phyloP scores from a whole-genome alignment of 345 rosid genomes.

The Ailanthus altissimus region DNA sequence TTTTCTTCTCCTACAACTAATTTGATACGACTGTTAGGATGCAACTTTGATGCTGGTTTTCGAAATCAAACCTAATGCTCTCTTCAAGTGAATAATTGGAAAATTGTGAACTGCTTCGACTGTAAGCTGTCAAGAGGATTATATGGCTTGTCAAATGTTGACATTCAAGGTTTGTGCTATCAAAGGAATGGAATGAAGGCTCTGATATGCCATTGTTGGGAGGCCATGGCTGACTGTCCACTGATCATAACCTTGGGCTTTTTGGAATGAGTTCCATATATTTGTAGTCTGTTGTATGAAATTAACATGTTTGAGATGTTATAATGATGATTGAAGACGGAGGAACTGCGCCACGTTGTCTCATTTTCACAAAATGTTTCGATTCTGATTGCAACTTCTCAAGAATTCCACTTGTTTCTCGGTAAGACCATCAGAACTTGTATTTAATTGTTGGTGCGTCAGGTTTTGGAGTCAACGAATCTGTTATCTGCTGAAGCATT shows the following conservation, averaged over 20 bases:
- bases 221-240: slow-evolving; percentile 9
- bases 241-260: neutral
- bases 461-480: neutral
- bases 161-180: neutral
- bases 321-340: neutral
- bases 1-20: slow-evolving; percentile 4
- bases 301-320: slow-evolving; percentile 19
- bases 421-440: neutral
- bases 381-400: neutral
- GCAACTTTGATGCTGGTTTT: slow-evolving; percentile 33
- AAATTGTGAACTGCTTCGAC: slow-evolving; percentile 3
- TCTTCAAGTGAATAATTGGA: neutral
- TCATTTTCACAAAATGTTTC: neutral
- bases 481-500: neutral
- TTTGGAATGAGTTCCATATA: neutral
- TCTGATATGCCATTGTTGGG: slow-evolving; percentile 8
- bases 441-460: neutral
- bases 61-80: slow-evolving; percentile 6
- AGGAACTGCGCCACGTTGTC: neutral
- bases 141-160: neutral
- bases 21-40: slow-evolving; percentile 23
- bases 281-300: neutral
- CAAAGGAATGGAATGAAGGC: neutral
- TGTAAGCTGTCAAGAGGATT: slow-evolving; percentile 10
- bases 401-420: neutral